These are phyloP conservation scores for Chaetomiaceae sp. DNA, from an alignment of 2,329 filamentous ascomycete genomes.

Conservation along the genomic window DNA sequence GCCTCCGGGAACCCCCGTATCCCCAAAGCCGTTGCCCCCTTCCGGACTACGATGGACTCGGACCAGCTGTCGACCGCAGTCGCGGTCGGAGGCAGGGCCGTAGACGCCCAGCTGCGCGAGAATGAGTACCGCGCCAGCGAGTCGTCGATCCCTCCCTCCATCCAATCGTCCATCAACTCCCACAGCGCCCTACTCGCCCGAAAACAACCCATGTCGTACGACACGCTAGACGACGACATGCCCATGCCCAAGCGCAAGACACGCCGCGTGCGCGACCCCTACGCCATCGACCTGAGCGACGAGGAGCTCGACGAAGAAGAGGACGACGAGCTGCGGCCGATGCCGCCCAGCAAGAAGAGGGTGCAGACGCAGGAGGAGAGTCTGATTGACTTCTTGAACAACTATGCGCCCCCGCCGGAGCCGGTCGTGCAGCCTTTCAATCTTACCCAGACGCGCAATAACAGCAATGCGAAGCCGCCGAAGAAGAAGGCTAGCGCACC, in stretches of 20 bases:
- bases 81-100: slow-evolving; percentile 50
- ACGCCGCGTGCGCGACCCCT: slow-evolving; percentile 78
- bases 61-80: slow-evolving; percentile 60
- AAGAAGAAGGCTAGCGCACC: slow-evolving; percentile 63
- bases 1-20: slow-evolving; percentile 62
- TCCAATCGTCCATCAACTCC: slow-evolving; percentile 68
- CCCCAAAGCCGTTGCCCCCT: slow-evolving; percentile 77
- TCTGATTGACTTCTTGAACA: slow-evolving; percentile 68
- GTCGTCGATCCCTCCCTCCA: slow-evolving; percentile 48
- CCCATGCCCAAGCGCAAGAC: slow-evolving; percentile 68
- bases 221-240: slow-evolving; percentile 45
- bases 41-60: slow-evolving; percentile 79
- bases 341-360: slow-evolving; percentile 32
- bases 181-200: slow-evolving; percentile 62
- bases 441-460: slow-evolving; percentile 32
- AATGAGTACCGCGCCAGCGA: slow-evolving; percentile 51
- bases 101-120: slow-evolving; percentile 55
- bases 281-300: slow-evolving; percentile 81
- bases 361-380: slow-evolving; percentile 56
- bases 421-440: slow-evolving; percentile 36
- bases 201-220: slow-evolving; percentile 35
- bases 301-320: slow-evolving; percentile 56
- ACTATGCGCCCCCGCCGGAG: slow-evolving; percentile 60
- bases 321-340: slow-evolving; percentile 40
- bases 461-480: slow-evolving; percentile 35